These are phyloP conservation scores for Carex sylvatica DNA, from an alignment of 202 grass and related monocot species.

Conservation along the genomic window DNA sequence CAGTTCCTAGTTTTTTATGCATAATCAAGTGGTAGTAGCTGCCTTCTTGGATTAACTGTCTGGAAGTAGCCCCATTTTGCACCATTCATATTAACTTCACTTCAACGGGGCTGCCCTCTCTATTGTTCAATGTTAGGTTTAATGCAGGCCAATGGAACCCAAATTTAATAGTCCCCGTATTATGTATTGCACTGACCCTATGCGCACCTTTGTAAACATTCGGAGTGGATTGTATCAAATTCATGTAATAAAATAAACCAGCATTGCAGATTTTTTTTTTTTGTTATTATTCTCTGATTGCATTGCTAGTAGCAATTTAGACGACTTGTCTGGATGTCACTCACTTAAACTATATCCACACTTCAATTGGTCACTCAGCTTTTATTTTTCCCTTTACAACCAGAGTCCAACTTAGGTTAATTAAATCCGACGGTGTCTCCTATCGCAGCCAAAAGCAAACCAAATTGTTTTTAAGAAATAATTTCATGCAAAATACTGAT, in stretches of 20 bases:
- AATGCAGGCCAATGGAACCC: neutral
- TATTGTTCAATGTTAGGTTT: neutral
- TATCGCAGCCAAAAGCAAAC: neutral
- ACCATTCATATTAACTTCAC: neutral
- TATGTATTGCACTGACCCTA: neutral
- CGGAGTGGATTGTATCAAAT: neutral
- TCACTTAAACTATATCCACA: neutral
- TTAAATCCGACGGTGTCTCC: neutral
- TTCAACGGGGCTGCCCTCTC: neutral
- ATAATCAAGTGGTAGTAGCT: neutral
- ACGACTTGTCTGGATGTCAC: neutral
- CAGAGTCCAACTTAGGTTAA: neutral
- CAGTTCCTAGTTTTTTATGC: neutral
- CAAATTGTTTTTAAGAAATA: neutral
- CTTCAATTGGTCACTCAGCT: neutral
- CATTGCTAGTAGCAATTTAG: neutral
- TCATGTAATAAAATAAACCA: neutral
- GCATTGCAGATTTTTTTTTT: neutral
- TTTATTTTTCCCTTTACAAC: neutral
- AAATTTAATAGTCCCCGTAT: neutral
- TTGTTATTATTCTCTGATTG: neutral
- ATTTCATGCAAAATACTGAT: neutral
- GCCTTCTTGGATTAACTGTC: neutral
- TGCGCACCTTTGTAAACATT: neutral
- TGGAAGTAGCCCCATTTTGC: neutral